Conservation (phyloP, 495 filamentous ascomycete species). For the Xylaria sp. region DNA sequence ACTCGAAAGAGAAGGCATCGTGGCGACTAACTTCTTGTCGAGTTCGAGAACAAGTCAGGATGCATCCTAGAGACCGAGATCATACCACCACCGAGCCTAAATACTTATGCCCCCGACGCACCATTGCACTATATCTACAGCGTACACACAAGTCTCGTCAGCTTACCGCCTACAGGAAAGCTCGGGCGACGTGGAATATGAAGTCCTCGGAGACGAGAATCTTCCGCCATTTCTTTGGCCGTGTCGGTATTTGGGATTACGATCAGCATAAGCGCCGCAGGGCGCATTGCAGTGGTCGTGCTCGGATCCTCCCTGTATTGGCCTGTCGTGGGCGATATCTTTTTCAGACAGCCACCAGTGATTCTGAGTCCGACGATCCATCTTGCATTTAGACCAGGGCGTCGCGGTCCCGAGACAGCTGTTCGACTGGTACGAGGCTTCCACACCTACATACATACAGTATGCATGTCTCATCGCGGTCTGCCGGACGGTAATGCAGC, state of each 20-base stretch:
- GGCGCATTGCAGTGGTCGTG: not conserved
- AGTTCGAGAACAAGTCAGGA: not conserved
- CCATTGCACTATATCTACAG: not conserved
- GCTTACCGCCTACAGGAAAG: constrained; percentile 4
- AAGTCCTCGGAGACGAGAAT: constrained; percentile 5
- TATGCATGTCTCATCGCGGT: not conserved
- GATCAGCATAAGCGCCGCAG: constrained; percentile 18
- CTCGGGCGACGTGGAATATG: not conserved
- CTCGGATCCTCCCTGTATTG: not conserved
- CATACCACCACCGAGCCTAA: not conserved
- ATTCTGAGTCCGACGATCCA: not conserved
- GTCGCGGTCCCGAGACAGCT: not conserved
- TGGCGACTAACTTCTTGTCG: not conserved
- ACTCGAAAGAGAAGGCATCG: constrained; percentile 9
- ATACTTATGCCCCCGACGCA: not conserved
- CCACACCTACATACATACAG: too few relatives aligned
- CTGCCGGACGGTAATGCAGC: constrained; percentile 3
- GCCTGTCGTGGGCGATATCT: not conserved
- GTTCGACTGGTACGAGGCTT: constrained; percentile 2
- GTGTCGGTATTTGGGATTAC: not conserved
- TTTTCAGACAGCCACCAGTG: not conserved
- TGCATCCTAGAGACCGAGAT: not conserved
- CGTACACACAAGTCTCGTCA: not conserved
- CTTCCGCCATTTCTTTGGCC: not conserved
- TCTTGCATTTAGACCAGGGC: not conserved